These are phyloP conservation scores for Austroboletus niveus DNA, from an alignment of 1,284 basidiomycete species.

Conservation along the genomic window DNA sequence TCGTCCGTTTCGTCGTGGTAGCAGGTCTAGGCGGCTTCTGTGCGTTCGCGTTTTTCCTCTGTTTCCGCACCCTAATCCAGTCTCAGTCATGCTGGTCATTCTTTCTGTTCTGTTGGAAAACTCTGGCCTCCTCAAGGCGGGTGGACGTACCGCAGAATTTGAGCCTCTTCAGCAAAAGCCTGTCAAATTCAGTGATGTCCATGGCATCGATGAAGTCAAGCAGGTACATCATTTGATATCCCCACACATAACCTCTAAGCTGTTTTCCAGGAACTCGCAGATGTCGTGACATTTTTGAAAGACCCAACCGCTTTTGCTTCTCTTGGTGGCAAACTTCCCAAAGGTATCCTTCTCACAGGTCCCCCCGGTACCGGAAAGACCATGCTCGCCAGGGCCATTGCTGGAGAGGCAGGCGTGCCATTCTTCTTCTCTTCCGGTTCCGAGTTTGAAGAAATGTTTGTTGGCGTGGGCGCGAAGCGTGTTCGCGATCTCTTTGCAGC, in stretches of 20 bases:
- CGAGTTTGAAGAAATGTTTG: conserved; percentile 98
- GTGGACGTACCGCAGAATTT: conserved; percentile 73
- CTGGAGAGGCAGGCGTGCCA: conserved; percentile 94
- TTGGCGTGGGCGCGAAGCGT: conserved; percentile 93
- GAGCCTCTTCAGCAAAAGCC: conserved; percentile 75
- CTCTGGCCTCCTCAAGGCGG: conserved; percentile 87
- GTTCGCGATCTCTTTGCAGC: conserved; percentile 95
- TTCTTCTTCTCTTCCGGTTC: conserved; percentile 90
- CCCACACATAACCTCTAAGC: neutral
- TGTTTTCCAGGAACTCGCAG: conserved; percentile 73
- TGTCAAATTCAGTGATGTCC: conserved; percentile 89
- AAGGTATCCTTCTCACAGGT: conserved; percentile 88
- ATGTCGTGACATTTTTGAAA: conserved; percentile 91
- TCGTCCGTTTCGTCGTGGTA: conserved; percentile 60
- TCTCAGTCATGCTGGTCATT: conserved; percentile 73
- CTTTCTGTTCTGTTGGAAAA: conserved; percentile 89
- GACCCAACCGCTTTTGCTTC: conserved; percentile 86
- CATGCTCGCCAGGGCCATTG: conserved; percentile 91
- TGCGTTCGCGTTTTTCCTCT: conserved; percentile 31
- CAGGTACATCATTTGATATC: conserved; percentile 43
- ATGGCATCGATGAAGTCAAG: conserved; percentile 94
- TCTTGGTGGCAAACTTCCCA: conserved; percentile 88
- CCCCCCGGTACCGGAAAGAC: conserved; percentile 96
- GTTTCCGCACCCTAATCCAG: conserved; percentile 4
- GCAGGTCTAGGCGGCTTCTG: conserved; percentile 51